These are phyloP conservation scores for Fonsecaea nubica DNA, from an alignment of 2,329 filamentous ascomycete genomes.

Conservation along the genomic window DNA sequence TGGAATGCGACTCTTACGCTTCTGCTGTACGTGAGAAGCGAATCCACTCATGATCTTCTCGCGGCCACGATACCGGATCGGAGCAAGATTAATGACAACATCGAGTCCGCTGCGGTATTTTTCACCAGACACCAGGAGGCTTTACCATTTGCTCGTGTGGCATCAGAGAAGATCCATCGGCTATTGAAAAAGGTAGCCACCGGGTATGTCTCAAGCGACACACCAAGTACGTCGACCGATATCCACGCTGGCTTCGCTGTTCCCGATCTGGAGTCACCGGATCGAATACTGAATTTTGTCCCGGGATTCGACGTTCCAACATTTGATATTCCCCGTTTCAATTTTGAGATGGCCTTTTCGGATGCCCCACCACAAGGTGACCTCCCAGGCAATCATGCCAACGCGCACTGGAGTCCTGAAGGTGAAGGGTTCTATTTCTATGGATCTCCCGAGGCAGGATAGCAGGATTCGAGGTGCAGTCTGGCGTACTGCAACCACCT, in stretches of 20 bases:
- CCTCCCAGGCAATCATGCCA: background rate
- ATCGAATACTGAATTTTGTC: slow-evolving; percentile 18
- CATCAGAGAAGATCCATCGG: slow-evolving; percentile 1
- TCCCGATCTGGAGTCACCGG: slow-evolving; percentile 16
- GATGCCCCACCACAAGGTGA: slow-evolving; percentile 2
- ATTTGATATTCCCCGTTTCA: slow-evolving; percentile 12
- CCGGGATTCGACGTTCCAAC: slow-evolving; percentile 16
- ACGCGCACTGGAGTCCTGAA: slow-evolving; percentile 15
- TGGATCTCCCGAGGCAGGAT: slow-evolving; percentile 6
- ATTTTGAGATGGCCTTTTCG: slow-evolving; percentile 10
- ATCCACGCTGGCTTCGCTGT: slow-evolving; percentile 12
- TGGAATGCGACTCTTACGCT: slow-evolving; percentile 29
- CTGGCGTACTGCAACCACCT: background rate
- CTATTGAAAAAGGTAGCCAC: slow-evolving; percentile 13
- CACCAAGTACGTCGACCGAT: slow-evolving; percentile 6
- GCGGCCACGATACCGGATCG: slow-evolving; percentile 2
- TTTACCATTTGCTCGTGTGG: slow-evolving; percentile 8
- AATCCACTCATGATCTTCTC: slow-evolving; percentile 12
- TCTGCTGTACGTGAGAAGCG: slow-evolving; percentile 13
- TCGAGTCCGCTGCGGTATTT: slow-evolving; percentile 15
- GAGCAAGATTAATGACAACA: slow-evolving; percentile 3
- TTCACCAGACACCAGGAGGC: slow-evolving; percentile 19
- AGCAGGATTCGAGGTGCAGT: background rate
- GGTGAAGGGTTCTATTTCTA: slow-evolving; percentile 17
- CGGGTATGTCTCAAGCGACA: background rate